A percentile compares a stretch with the other conserved stretches of the same genome.
phyloP scores from a whole-genome alignment of 257 asterid genomes.

The Solanum pennellii region DNA sequence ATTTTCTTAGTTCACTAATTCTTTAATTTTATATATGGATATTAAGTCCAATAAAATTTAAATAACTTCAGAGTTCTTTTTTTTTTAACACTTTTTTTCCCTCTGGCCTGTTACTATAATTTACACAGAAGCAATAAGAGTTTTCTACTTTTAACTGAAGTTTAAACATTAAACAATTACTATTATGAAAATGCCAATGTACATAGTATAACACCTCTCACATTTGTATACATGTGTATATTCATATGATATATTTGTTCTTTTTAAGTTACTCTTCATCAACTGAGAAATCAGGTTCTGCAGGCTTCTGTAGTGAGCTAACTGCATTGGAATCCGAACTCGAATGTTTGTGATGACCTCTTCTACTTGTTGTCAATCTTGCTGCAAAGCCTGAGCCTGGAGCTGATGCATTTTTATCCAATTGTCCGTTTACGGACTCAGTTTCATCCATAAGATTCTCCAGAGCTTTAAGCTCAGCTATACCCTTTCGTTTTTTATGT shows the following conservation, averaged over 20 bases:
- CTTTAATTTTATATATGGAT: neutral
- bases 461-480: conserved; percentile 35
- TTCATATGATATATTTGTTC: neutral
- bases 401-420: neutral
- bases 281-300: conserved; percentile 82
- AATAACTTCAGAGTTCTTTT: neutral
- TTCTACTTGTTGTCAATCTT: conserved; percentile 45
- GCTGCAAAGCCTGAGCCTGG: conserved; percentile 29
- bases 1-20: neutral
- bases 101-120: neutral
- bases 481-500: conserved; percentile 39
- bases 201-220: neutral
- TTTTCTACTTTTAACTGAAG: neutral
- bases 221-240: neutral
- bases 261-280: conserved; percentile 38
- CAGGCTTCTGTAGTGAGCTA: conserved; percentile 64
- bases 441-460: conserved; percentile 19
- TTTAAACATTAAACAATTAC: neutral
- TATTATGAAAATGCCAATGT: neutral
- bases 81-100: neutral
- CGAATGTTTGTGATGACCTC: conserved; percentile 34
- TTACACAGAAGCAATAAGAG: neutral
- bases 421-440: neutral
- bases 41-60: neutral
- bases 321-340: conserved; percentile 40